Percentiles rank a stretch among this genome's conserved stretches.
phyloP scores from a whole-genome alignment of 495 filamentous ascomycete species.

The Neurospora hispaniola region DNA sequence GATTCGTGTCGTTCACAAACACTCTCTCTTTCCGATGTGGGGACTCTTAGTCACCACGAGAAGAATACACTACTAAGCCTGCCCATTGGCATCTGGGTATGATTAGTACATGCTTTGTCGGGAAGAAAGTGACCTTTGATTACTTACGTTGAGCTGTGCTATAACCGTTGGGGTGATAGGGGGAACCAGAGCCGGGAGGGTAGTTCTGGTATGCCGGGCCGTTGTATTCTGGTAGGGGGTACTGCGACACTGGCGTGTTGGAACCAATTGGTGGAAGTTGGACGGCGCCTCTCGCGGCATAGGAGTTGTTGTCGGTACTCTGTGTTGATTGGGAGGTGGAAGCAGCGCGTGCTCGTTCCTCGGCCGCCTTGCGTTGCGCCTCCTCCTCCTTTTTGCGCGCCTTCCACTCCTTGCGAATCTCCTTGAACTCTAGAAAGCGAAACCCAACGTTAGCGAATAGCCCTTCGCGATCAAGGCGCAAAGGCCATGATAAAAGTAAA shows the following conservation, averaged over 20 bases:
- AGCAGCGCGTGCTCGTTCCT: slow-evolving; percentile 70
- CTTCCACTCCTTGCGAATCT: slow-evolving; percentile 99
- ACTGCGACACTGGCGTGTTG: slow-evolving; percentile 46
- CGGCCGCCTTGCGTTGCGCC: slow-evolving; percentile 74
- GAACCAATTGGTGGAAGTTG: slow-evolving; percentile 87
- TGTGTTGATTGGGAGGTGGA: slow-evolving; percentile 46
- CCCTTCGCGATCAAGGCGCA: not conserved
- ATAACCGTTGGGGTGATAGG: slow-evolving; percentile 11
- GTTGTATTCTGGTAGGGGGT: slow-evolving; percentile 59
- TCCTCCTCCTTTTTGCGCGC: slow-evolving; percentile 99
- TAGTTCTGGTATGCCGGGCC: slow-evolving; percentile 46
- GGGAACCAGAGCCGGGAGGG: slow-evolving; percentile 42
- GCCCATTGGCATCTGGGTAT: not conserved
- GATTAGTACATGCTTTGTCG: not conserved
- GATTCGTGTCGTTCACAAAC: not conserved
- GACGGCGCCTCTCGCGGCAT: slow-evolving; percentile 15
- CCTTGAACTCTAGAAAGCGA: slow-evolving; percentile 76
- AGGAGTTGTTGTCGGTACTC: slow-evolving; percentile 4
- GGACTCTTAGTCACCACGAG: not conserved
- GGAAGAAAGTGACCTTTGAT: not conserved
- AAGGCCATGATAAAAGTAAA: slow-evolving; percentile 1
- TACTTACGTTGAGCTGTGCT: slow-evolving; percentile 14
- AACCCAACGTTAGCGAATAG: slow-evolving; percentile 22
- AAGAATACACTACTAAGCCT: not conserved
- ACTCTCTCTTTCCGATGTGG: not conserved